A percentile compares a stretch with the other conserved stretches of the same genome.
Conservation (phyloP, 768 basidiomycete genomes). For the Kwoniella dendrophila region DNA sequence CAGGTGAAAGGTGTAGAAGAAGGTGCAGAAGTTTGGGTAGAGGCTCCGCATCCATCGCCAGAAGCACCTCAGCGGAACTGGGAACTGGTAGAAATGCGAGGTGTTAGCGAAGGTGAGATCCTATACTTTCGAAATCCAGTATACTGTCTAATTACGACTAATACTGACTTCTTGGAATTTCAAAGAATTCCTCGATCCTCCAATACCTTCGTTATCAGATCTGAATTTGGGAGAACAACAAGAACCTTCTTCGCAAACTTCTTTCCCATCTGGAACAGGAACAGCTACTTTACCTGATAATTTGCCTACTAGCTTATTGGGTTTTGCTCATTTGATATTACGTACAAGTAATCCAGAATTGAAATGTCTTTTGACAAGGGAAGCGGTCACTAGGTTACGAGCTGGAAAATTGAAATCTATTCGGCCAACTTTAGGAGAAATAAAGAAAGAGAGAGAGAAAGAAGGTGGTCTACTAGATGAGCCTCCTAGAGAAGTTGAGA, state of each 20-base stretch:
- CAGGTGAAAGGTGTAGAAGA: slow-evolving; percentile 26
- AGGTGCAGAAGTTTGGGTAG: slow-evolving; percentile 34
- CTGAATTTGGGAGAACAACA: slow-evolving; percentile 18
- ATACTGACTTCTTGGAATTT: slow-evolving; percentile 18
- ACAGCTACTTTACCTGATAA: slow-evolving; percentile 14
- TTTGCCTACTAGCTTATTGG: slow-evolving; percentile 68
- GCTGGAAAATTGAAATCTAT: slow-evolving; percentile 71
- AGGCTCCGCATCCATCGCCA: slow-evolving; percentile 30
- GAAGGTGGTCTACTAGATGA: slow-evolving; percentile 56
- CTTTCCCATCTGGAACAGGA: slow-evolving; percentile 3
- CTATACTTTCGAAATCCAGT: no score
- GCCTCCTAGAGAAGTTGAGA: slow-evolving; percentile 65
- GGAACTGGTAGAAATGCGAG: slow-evolving; percentile 46
- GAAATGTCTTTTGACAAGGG: slow-evolving; percentile 65
- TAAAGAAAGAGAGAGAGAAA: slow-evolving; percentile 48
- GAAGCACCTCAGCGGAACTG: slow-evolving; percentile 14
- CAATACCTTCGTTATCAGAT: slow-evolving; percentile 53
- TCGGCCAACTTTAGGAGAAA: slow-evolving; percentile 59
- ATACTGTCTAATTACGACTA: not conserved
- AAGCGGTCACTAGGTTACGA: slow-evolving; percentile 70
- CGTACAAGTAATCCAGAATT: slow-evolving; percentile 71
- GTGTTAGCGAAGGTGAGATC: slow-evolving; percentile 46
- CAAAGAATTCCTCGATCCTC: slow-evolving; percentile 69
- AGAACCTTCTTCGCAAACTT: slow-evolving; percentile 28
- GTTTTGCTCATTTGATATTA: slow-evolving; percentile 77